These are phyloP conservation scores for Cucurbitaria berberidis DNA, from an alignment of 2,329 filamentous ascomycete species.

Conservation along the genomic window DNA sequence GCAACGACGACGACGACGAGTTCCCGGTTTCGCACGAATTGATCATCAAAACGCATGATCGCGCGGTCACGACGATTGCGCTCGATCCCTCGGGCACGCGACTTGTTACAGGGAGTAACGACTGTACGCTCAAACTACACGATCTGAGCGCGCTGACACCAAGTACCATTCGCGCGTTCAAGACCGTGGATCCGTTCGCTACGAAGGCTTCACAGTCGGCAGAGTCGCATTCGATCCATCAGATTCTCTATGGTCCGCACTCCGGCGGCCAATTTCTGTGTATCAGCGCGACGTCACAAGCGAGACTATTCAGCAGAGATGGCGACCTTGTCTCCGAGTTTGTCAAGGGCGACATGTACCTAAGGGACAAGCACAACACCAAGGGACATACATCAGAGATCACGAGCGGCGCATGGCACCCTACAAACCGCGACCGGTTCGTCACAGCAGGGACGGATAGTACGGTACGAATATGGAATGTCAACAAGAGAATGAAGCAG, in stretches of 20 bases:
- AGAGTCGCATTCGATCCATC: conserved; percentile 88
- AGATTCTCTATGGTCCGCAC: conserved; percentile 83
- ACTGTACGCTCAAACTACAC: conserved; percentile 90
- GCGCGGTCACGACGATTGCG: conserved; percentile 81
- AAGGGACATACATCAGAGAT: conserved; percentile 96
- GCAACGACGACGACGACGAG: conserved; percentile 83
- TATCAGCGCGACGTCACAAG: conserved; percentile 85
- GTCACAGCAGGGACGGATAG: conserved; percentile 94
- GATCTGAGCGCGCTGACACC: conserved; percentile 97
- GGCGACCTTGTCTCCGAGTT: conserved; percentile 87
- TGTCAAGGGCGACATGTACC: conserved; percentile 97
- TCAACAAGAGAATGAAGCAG: conserved; percentile 87
- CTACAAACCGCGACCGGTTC: conserved; percentile 80
- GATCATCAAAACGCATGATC: conserved; percentile 88
- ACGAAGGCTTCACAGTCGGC: conserved; percentile 72
- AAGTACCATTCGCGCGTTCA: conserved; percentile 91
- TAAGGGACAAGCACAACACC: conserved; percentile 96
- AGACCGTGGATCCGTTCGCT: conserved; percentile 84
- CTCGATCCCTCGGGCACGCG: conserved; percentile 85
- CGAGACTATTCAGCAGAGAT: conserved; percentile 87
- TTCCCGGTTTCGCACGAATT: conserved; percentile 94
- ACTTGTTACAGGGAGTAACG: conserved; percentile 86
- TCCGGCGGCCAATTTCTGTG: conserved; percentile 83
- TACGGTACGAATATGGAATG: conserved; percentile 94
- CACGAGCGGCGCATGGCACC: conserved; percentile 89